A percentile compares a stretch with the other conserved stretches of the same genome.
phyloP scores from a whole-genome alignment of 2,329 filamentous ascomycete species.

The Pseudomassariella vexata region DNA sequence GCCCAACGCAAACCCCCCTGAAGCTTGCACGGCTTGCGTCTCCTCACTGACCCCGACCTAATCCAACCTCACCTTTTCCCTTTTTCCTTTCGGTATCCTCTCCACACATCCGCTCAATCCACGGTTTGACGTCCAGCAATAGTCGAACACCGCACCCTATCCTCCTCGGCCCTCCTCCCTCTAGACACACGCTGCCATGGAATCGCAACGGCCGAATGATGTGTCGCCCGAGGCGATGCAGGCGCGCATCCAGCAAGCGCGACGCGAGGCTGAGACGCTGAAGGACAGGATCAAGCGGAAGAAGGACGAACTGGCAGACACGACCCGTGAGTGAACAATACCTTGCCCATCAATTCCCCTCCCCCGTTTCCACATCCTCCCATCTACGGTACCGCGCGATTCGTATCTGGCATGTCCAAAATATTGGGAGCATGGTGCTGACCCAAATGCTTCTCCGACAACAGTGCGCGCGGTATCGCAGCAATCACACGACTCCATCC shows the following conservation, averaged over 20 bases:
- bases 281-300: constrained; percentile 99
- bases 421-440: no score
- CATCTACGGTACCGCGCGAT: no score
- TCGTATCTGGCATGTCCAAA: no score
- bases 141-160: constrained; percentile 10
- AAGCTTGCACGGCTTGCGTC: constrained; percentile 21
- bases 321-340: constrained; percentile 68
- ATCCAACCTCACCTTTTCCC: constrained; percentile 25
- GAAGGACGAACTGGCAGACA: constrained; percentile 99
- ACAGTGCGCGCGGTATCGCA: constrained; percentile 90
- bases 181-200: constrained; percentile 36
- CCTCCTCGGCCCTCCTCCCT: constrained; percentile 8
- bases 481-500: constrained; percentile 86
- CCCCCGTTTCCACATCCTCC: no score
- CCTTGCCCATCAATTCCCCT: constrained; percentile 6
- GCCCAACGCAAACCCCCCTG: constrained; percentile 18
- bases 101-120: constrained; percentile 15
- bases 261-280: constrained; percentile 93
- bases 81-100: constrained; percentile 19
- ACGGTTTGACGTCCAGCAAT: constrained; percentile 14
- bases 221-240: constrained; percentile 78
- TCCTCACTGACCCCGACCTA: constrained; percentile 22
- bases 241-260: constrained; percentile 84
- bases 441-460: no score
- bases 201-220: constrained; percentile 52